Evolutionary conservation across 148 eudicot species (phyloP).

Genomic region (Chenopodium suecicum): DNA sequence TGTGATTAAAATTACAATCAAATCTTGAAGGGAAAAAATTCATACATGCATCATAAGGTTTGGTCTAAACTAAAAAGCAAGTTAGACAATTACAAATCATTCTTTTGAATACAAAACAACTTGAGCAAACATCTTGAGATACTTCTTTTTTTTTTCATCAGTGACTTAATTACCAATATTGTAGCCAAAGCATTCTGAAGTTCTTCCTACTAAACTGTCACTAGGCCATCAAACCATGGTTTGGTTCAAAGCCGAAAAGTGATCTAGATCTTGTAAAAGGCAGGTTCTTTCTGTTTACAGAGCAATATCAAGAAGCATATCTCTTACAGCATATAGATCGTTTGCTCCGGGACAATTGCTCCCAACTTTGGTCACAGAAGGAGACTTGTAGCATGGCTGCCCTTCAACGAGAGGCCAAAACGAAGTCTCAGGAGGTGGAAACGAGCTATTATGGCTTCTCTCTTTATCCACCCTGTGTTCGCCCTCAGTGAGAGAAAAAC

Average conservation of each 20-base stretch:
- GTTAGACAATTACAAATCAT: conserved; percentile 12
- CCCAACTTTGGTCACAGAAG: conserved; percentile 38
- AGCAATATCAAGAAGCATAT: conserved; percentile 70
- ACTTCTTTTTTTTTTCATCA: not conserved
- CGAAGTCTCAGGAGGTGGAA: conserved; percentile 22
- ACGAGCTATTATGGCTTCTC: conserved; percentile 16
- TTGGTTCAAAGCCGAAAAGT: conserved; percentile 6
- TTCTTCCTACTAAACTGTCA: conserved; percentile 11
- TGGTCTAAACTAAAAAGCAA: conserved; percentile 20
- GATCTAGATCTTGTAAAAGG: not conserved
- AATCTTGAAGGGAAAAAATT: conserved; percentile 12
- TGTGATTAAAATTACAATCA: conserved; percentile 13
- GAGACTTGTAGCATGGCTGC: conserved; percentile 47
- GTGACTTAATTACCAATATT: not conserved
- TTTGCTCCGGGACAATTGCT: conserved; percentile 42
- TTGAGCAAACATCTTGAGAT: conserved; percentile 12
- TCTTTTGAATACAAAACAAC: conserved; percentile 6
- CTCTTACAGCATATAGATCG: conserved; percentile 53
- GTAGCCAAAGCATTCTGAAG: not conserved
- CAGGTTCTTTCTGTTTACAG: conserved; percentile 20
- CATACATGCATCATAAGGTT: conserved; percentile 22
- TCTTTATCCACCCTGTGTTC: conserved; percentile 28
- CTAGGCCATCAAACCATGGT: not conserved
- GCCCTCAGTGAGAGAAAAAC: conserved; percentile 67
- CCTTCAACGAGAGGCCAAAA: conserved; percentile 45